phyloP scores from a whole-genome alignment of 148 eudicot species.

The Rhododendron vialii region DNA sequence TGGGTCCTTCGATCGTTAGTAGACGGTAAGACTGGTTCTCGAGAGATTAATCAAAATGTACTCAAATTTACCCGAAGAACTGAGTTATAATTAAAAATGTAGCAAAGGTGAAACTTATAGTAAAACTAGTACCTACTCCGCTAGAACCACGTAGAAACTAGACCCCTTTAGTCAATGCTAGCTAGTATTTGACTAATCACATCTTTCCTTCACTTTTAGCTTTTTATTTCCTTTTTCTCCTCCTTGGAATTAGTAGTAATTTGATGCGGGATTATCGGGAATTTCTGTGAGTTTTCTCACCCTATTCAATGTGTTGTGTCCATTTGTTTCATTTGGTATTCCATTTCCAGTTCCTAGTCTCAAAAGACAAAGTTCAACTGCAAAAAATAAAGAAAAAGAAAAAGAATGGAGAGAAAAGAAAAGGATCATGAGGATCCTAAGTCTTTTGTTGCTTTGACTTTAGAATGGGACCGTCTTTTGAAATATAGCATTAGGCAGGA shows the following conservation, averaged over 20 bases:
- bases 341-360: background rate
- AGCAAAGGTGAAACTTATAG: background rate
- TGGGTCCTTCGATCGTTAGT: too few species aligned
- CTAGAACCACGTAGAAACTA: background rate
- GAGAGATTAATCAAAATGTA: background rate
- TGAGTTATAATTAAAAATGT: background rate
- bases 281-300: background rate
- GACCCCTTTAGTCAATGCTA: background rate
- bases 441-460: background rate
- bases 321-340: background rate
- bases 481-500: background rate
- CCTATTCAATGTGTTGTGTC: background rate
- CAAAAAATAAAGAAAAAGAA: background rate
- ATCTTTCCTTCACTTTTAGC: background rate
- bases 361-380: background rate
- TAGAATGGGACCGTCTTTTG: background rate
- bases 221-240: background rate
- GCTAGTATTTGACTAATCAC: background rate
- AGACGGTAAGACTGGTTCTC: too few species aligned
- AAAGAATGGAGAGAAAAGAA: background rate
- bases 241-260: background rate
- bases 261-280: constrained; percentile 2
- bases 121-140: background rate
- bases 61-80: background rate
- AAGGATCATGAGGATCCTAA: background rate